Percentiles rank a stretch among this genome's conserved stretches.
Conservation (phyloP, 2,329 filamentous ascomycete species). For the Ophiostoma pallidulum region DNA sequence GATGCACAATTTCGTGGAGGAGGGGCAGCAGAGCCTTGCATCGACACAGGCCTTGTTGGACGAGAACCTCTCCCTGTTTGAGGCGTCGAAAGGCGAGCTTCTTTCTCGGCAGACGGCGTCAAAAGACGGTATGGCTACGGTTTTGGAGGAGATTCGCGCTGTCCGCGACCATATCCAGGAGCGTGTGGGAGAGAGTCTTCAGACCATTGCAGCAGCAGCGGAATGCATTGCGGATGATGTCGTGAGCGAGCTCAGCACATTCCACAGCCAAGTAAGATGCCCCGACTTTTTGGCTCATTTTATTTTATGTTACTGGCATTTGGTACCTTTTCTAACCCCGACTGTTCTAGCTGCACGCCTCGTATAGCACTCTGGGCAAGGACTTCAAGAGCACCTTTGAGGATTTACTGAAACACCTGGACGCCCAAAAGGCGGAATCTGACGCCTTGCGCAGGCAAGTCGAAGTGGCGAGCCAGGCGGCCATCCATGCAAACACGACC, state of each 20-base stretch:
- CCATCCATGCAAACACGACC: constrained; percentile 57
- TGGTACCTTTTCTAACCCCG: constrained; percentile 13
- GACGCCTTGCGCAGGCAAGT: constrained; percentile 64
- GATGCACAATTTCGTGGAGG: constrained; percentile 67
- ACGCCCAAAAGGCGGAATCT: constrained; percentile 67
- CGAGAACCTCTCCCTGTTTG: constrained; percentile 58
- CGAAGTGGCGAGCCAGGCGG: constrained; percentile 55
- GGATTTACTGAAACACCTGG: constrained; percentile 63
- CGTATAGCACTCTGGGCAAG: constrained; percentile 72
- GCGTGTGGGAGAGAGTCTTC: constrained; percentile 74
- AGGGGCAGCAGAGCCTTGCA: constrained; percentile 63
- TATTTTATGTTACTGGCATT: not conserved
- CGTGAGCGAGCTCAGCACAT: constrained; percentile 71
- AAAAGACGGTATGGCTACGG: constrained; percentile 79
- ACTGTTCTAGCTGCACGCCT: constrained; percentile 62
- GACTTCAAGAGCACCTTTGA: constrained; percentile 85
- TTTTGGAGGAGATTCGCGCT: constrained; percentile 85
- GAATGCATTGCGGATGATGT: constrained; percentile 86
- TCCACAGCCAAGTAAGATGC: constrained; percentile 49
- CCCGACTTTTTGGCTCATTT: constrained; percentile 30
- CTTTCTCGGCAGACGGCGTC: constrained; percentile 58
- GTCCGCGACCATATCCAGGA: constrained; percentile 80
- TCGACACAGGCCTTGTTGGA: constrained; percentile 62
- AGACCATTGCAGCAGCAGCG: constrained; percentile 72
- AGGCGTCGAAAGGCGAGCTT: constrained; percentile 49